A percentile compares a stretch with the other conserved stretches of the same genome.
These are phyloP conservation scores for Mrakia hoshinonis DNA, from an alignment of 768 basidiomycete species.

Conservation along the genomic window DNA sequence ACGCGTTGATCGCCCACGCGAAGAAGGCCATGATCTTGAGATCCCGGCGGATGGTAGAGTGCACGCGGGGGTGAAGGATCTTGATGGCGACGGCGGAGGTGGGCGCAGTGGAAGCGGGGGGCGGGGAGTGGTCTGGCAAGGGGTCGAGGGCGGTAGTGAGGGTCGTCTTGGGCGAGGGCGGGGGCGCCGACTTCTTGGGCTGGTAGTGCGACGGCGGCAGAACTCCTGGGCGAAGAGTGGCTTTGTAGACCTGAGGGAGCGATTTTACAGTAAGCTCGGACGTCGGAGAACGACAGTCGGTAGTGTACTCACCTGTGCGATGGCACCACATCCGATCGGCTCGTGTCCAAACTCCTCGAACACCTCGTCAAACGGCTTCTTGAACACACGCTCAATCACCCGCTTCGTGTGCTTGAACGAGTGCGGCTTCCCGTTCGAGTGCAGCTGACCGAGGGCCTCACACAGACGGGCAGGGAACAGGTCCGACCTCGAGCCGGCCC, in stretches of 20 bases:
- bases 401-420: constrained; percentile 65
- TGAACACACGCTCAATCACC: constrained; percentile 76
- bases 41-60: constrained; percentile 74
- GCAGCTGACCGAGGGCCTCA: constrained; percentile 69
- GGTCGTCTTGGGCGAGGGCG: constrained; percentile 38
- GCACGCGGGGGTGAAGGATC: constrained; percentile 79
- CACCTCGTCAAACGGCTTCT: constrained; percentile 70
- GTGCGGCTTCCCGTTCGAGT: constrained; percentile 80
- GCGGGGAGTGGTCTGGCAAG: constrained; percentile 21
- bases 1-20: constrained; percentile 60
- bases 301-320: constrained; percentile 62
- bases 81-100: constrained; percentile 89
- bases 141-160: constrained; percentile 16
- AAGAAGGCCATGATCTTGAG: constrained; percentile 93
- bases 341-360: constrained; percentile 78
- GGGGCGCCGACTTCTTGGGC: constrained; percentile 53
- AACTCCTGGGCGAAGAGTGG: constrained; percentile 70
- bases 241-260: constrained; percentile 87
- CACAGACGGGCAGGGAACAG: constrained; percentile 83
- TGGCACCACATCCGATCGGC: constrained; percentile 97
- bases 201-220: constrained; percentile 75
- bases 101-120: constrained; percentile 47
- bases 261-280: too few species aligned
- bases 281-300: background rate
- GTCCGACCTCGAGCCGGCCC: constrained; percentile 93